Conservation (phyloP, 495 filamentous ascomycete genomes). For the Aspergillus sclerotioniger region DNA sequence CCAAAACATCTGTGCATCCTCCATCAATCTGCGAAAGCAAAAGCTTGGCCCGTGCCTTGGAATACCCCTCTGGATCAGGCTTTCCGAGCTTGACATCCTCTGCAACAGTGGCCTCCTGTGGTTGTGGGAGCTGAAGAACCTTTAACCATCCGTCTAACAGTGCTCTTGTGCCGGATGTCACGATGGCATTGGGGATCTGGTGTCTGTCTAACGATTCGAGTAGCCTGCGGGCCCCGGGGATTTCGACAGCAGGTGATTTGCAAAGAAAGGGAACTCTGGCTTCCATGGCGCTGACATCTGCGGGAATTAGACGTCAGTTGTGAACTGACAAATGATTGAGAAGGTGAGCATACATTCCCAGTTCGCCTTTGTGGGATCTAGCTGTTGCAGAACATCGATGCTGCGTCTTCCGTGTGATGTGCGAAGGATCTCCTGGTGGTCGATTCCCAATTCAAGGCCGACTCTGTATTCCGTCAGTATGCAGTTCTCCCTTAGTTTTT, state of each 20-base stretch:
- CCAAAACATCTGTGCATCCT: conserved; percentile 52
- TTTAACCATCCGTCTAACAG: conserved; percentile 74
- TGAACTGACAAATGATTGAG: conserved; percentile 18
- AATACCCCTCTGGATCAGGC: conserved; percentile 69
- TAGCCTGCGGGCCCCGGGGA: conserved; percentile 57
- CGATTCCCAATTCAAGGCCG: conserved; percentile 2
- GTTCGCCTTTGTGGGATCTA: conserved; percentile 69
- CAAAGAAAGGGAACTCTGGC: conserved; percentile 62
- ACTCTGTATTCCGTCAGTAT: not conserved
- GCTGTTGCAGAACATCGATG: conserved; percentile 65
- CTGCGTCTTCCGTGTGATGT: conserved; percentile 75
- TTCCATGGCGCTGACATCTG: conserved; percentile 71
- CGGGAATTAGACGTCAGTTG: not conserved
- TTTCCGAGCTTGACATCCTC: conserved; percentile 77
- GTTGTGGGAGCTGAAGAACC: conserved; percentile 64
- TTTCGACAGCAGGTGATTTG: conserved; percentile 66
- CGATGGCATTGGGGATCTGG: conserved; percentile 66
- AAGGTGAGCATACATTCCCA: conserved; percentile 64
- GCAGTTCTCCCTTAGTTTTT: no score
- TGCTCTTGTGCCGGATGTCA: conserved; percentile 74
- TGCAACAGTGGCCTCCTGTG: conserved; percentile 59
- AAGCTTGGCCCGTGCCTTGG: conserved; percentile 24
- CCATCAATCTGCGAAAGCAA: not conserved
- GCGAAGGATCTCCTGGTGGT: conserved; percentile 52
- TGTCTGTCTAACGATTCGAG: conserved; percentile 48